Evolutionary conservation across 2,329 filamentous ascomycete species (phyloP).

Genomic region (Cordyceps sp.): DNA sequence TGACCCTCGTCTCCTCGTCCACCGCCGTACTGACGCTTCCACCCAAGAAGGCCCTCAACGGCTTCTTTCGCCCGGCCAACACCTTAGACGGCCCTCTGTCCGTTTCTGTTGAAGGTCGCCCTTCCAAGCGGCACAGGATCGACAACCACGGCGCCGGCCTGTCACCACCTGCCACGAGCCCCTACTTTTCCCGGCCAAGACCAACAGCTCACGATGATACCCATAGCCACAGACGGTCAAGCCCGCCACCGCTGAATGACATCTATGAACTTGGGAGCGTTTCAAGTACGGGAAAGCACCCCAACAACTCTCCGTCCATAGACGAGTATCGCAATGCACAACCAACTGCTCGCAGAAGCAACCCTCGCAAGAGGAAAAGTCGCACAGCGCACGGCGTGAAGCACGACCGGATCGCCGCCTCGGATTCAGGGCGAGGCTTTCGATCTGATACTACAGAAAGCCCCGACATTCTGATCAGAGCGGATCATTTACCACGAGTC

Average conservation of each 20-base stretch:
- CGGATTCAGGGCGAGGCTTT: no score
- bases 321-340: no score
- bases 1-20: not conserved
- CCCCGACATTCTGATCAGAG: conserved; percentile 11
- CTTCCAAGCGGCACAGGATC: conserved; percentile 1
- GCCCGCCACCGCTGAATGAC: no score
- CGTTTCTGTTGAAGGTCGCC: not conserved
- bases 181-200: no score
- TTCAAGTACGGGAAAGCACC: not conserved
- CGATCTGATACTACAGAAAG: no score
- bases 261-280: not conserved
- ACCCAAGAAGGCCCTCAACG: not conserved
- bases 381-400: not conserved
- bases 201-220: no score
- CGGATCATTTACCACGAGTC: no score
- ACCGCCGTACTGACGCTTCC: not conserved
- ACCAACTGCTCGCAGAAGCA: not conserved
- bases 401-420: no score
- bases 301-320: not conserved
- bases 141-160: no score
- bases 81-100: conserved; percentile 2
- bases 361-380: not conserved
- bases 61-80: conserved; percentile 1
- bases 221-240: no score
- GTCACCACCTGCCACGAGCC: no score